Conservation (phyloP, 345 rosid genomes). For the Brassica juncea region DNA sequence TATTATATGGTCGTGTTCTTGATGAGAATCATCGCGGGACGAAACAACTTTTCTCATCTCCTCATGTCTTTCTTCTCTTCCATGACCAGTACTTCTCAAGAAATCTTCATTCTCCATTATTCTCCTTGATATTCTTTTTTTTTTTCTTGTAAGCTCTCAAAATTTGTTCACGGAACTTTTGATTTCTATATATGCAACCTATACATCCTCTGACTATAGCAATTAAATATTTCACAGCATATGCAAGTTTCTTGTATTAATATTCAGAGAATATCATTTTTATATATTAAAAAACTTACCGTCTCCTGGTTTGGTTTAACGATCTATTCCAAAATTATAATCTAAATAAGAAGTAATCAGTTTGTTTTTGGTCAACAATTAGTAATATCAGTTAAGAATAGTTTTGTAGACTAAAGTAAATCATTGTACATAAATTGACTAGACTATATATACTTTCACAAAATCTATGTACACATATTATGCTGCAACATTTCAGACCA, state of each 20-base stretch:
- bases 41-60: conserved; percentile 39
- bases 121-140: conserved; percentile 29
- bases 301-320: background rate
- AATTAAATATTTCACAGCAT: conserved; percentile 24
- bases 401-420: conserved; percentile 17
- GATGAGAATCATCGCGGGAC: conserved; percentile 30
- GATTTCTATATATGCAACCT: conserved; percentile 27
- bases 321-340: background rate
- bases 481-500: conserved; percentile 21
- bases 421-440: background rate
- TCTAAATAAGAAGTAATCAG: background rate
- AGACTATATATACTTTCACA: background rate
- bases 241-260: conserved; percentile 36
- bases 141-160: conserved; percentile 35
- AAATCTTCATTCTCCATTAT: conserved; percentile 31
- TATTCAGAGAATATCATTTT: conserved; percentile 13
- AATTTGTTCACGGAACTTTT: conserved; percentile 32
- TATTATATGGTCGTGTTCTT: conserved; percentile 37
- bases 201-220: conserved; percentile 49
- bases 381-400: background rate
- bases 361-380: background rate
- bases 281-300: background rate
- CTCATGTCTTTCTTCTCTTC: conserved; percentile 31
- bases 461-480: background rate
- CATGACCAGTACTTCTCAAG: conserved; percentile 26